phyloP scores from a whole-genome alignment of 371 early-diverging fungal genomes.

The Mortierella polycephala region DNA sequence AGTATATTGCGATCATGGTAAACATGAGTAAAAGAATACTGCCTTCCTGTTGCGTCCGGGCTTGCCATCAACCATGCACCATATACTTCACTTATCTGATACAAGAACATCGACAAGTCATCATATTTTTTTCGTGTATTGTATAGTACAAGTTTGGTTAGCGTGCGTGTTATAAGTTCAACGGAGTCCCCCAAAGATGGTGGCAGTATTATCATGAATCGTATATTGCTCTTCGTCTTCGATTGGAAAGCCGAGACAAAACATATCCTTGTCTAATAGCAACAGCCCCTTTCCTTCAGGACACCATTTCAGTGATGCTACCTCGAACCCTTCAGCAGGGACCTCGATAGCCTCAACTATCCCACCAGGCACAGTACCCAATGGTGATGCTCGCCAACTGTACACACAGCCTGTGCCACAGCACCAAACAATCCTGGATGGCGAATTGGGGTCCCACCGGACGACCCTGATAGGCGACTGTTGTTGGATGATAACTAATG shows the following conservation, averaged over 20 bases:
- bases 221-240: conserved; percentile 42
- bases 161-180: not conserved
- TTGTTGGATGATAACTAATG: conserved; percentile 47
- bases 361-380: conserved; percentile 14
- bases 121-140: not conserved
- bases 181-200: conserved; percentile 30
- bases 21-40: conserved; percentile 5
- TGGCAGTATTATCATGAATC: conserved; percentile 32
- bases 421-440: conserved; percentile 48
- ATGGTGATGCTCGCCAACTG: conserved; percentile 30
- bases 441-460: conserved; percentile 43
- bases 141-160: conserved; percentile 33
- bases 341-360: conserved; percentile 41
- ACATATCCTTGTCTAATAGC: conserved; percentile 38
- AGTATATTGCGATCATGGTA: conserved; percentile 22
- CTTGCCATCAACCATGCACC: too few species aligned
- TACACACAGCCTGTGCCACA: conserved; percentile 40
- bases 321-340: conserved; percentile 40
- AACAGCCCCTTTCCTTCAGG: conserved; percentile 44
- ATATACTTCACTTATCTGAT: not conserved
- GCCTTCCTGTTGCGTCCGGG: too few species aligned
- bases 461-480: conserved; percentile 41
- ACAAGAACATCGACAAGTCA: not conserved
- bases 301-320: conserved; percentile 47
- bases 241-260: conserved; percentile 42